Evolutionary conservation across 83 land plant genomes (phyloP).

Genomic region (Thuja plicata): DNA sequence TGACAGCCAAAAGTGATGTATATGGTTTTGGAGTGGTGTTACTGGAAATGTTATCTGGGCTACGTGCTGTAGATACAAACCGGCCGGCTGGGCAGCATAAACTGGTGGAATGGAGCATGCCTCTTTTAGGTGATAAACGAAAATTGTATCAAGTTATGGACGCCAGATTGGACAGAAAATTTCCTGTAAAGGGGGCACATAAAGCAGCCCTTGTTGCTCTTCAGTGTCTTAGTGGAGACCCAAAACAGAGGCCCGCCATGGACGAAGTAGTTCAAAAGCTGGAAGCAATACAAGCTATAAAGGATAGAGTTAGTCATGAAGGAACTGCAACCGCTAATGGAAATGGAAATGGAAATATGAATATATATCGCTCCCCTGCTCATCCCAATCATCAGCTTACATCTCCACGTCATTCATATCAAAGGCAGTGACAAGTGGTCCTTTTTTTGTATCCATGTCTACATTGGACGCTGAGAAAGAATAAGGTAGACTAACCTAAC

Average conservation of each 20-base stretch:
- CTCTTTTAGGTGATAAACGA: constrained; percentile 23
- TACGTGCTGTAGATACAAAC: constrained; percentile 32
- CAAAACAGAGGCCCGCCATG: constrained; percentile 48
- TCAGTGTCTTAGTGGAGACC: constrained; percentile 30
- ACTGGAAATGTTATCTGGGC: constrained; percentile 48
- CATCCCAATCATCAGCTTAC: not conserved
- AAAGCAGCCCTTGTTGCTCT: constrained; percentile 40
- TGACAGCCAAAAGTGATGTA: constrained; percentile 66
- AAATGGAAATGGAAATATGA: not conserved
- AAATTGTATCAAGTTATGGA: constrained; percentile 35
- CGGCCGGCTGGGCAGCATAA: constrained; percentile 37
- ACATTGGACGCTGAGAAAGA: not conserved
- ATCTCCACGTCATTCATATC: not conserved
- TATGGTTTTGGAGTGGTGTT: constrained; percentile 69
- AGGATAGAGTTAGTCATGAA: not conserved
- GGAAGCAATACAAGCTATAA: constrained; percentile 22
- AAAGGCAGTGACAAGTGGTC: not conserved
- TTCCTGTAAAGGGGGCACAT: constrained; percentile 31
- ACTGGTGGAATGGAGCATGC: constrained; percentile 38
- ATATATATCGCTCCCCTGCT: not conserved
- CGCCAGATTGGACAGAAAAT: constrained; percentile 32
- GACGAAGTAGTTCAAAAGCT: constrained; percentile 41
- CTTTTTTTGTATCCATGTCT: not conserved
- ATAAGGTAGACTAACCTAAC: not conserved
- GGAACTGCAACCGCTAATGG: not conserved